Base-by-base conservation (phyloP, 345 rosid species). In the Aegle marmelos region DNA sequence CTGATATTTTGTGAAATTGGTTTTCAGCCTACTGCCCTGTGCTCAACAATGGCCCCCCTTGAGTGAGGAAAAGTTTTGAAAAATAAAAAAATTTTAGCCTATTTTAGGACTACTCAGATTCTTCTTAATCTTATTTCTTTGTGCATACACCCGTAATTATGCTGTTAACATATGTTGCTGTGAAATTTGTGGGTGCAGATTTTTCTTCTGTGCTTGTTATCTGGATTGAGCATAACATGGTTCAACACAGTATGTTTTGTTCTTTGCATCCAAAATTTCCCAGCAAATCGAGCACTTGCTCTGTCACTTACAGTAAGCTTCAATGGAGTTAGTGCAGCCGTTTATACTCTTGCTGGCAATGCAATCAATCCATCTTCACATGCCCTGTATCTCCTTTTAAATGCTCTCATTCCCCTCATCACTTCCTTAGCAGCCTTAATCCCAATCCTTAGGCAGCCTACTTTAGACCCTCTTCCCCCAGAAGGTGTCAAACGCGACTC, bases 241-340 rank as follows among this genome's bases (percentile, higher is more conserved):
- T 95, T 95, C 92, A 95, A 95, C 89, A 95, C 99, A 19, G 95
- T 95, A 7, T 95, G 99, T 72, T 93, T 91, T 82, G 94, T 93
- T 33, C 94, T 93, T 34, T 95, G 98, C 92, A 90, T 93, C 45
- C 84, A 85, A 14, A 93, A 94, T 82, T 96, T 96, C 90, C 92
- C 97, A 16, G 79, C 85, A 19, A 92, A 89, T 73, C 77, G 95
- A 73, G 79, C 99, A 59, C 90, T 95, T 27, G 99, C 99, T 31
- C 76, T 95, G 4, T 93, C 98, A 28, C 97, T 95, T 17, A 95
- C 99, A 24, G 90, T 95, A 4, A 87, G 97, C 90, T 95, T 92
- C 89, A 95, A 95, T 64, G 99, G 97, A 9, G 96, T 95, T 31
- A 95, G 94, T 66, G 99, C 99, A 3, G 97, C 99, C 74, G 60